phyloP scores from a whole-genome alignment of 2,329 filamentous ascomycete species.

The Hyphodiscus sp. region DNA sequence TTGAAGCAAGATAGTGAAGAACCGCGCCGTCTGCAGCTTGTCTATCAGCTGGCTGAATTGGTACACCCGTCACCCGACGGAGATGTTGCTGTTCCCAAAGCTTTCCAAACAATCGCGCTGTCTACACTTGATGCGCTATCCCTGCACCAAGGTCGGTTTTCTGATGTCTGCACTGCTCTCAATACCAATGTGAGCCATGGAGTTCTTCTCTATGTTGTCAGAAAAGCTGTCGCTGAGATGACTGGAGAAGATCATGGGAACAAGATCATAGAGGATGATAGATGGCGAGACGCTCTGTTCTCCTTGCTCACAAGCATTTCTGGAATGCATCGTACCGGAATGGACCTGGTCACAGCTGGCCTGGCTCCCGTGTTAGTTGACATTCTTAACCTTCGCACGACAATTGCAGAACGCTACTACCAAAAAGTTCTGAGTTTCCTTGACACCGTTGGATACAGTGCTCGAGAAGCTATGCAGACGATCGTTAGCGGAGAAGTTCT shows the following conservation, averaged over 20 bases:
- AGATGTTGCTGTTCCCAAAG: conserved; percentile 60
- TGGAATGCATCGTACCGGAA: conserved; percentile 65
- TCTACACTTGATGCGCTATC: conserved; percentile 79
- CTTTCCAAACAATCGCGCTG: conserved; percentile 77
- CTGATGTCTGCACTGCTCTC: conserved; percentile 83
- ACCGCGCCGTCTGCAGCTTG: conserved; percentile 79
- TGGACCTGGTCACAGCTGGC: conserved; percentile 81
- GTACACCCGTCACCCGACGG: conserved; percentile 75
- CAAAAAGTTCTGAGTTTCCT: conserved; percentile 81
- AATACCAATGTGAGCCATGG: conserved; percentile 96
- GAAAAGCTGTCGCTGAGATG: conserved; percentile 84
- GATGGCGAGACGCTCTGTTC: conserved; percentile 88
- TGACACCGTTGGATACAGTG: conserved; percentile 79
- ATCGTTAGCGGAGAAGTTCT: conserved; percentile 79
- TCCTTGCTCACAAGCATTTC: conserved; percentile 79
- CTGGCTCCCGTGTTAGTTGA: conserved; percentile 87
- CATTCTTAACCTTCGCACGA: conserved; percentile 75
- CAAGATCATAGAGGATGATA: conserved; percentile 63
- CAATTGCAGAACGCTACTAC: conserved; percentile 75
- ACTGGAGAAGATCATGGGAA: conserved; percentile 53
- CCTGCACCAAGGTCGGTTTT: conserved; percentile 68
- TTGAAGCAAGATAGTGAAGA: conserved; percentile 85
- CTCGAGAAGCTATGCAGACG: conserved; percentile 76
- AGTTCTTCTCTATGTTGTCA: conserved; percentile 84
- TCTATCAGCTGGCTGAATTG: conserved; percentile 87